Conservation (phyloP, 495 filamentous ascomycete genomes). For the Hyaloscypha bicolor region DNA sequence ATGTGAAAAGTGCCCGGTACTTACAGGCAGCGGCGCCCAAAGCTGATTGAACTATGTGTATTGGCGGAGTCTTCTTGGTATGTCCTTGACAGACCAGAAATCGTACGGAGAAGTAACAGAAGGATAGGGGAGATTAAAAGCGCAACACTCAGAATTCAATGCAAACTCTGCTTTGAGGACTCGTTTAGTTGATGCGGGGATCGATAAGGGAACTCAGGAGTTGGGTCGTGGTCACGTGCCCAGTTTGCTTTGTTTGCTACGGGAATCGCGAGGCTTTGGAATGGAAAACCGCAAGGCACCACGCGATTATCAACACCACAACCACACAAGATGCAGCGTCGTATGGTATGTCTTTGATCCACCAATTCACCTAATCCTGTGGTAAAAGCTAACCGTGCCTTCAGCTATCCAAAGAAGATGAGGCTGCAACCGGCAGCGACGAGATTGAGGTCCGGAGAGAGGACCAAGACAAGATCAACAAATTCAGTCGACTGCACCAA, state of each 20-base stretch:
- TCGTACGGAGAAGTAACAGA: too few species aligned
- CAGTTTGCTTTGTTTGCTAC: slow-evolving; percentile 1
- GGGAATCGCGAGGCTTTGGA: not conserved
- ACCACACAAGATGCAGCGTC: slow-evolving; percentile 28
- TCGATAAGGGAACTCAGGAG: not conserved
- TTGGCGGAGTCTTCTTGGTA: too few species aligned
- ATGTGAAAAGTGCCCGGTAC: too few species aligned
- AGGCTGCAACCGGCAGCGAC: slow-evolving; percentile 67
- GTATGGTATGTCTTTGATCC: slow-evolving; percentile 24
- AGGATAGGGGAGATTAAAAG: too few species aligned
- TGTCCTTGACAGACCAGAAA: too few species aligned
- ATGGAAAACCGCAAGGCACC: not conserved
- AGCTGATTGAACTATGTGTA: too few species aligned
- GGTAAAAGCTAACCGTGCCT: not conserved
- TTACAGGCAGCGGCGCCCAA: too few species aligned
- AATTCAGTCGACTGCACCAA: slow-evolving; percentile 93
- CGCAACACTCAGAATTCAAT: too few species aligned
- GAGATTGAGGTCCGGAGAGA: slow-evolving; percentile 92
- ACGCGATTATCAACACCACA: slow-evolving; percentile 6
- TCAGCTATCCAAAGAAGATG: slow-evolving; percentile 92
- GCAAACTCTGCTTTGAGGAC: too few species aligned
- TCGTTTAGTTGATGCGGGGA: too few species aligned
- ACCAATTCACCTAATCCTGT: not conserved
- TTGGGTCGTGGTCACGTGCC: not conserved
- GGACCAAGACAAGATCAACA: slow-evolving; percentile 98